phyloP scores from a whole-genome alignment of 179 eudicot species.

The Beta corolliflora region DNA sequence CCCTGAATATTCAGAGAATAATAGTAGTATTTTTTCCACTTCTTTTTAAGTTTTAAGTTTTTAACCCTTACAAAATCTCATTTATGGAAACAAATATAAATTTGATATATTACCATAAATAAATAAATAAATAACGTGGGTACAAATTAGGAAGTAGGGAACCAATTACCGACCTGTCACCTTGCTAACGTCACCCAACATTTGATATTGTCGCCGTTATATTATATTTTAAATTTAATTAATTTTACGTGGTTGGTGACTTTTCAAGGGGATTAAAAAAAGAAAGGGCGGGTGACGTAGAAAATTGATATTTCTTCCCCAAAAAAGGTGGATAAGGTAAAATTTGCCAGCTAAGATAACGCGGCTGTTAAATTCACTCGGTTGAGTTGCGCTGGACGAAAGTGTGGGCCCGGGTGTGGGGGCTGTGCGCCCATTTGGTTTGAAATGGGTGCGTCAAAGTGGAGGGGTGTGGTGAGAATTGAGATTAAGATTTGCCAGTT shows the following conservation, averaged over 20 bases:
- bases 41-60: not conserved
- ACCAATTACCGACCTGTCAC: slow-evolving; percentile 20
- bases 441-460: too few species aligned
- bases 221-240: too few species aligned
- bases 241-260: too few species aligned
- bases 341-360: slow-evolving; percentile 3
- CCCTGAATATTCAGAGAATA: slow-evolving; percentile 27
- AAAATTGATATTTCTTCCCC: not conserved
- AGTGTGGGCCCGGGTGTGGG: too few species aligned
- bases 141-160: slow-evolving; percentile 27
- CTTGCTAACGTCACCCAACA: slow-evolving; percentile 28
- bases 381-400: not conserved
- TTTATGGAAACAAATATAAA: not conserved
- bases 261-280: too few species aligned
- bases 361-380: not conserved
- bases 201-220: not conserved
- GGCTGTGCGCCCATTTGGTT: too few species aligned
- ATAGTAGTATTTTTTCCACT: not conserved
- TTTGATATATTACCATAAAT: not conserved
- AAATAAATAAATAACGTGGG: slow-evolving; percentile 40
- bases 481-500: too few species aligned
- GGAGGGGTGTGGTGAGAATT: too few species aligned
- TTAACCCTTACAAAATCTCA: not conserved
- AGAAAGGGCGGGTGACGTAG: slow-evolving; percentile 23
- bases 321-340: slow-evolving; percentile 3